Evolutionary conservation across 2,329 filamentous ascomycete species (phyloP).

Genomic region (Exophiala mesophila): DNA sequence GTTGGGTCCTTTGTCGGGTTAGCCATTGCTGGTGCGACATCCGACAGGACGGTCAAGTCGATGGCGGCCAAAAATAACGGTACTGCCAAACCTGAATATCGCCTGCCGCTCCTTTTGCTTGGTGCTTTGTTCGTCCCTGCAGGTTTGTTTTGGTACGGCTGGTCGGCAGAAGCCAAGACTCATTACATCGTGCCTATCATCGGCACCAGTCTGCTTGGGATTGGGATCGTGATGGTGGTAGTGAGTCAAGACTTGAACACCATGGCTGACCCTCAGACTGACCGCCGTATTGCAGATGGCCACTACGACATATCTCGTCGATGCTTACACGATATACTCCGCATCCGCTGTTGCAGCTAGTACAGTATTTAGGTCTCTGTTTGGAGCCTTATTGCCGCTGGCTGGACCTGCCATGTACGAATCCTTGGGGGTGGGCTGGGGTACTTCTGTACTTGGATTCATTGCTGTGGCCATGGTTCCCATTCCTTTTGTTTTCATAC

Average conservation of each 20-base stretch:
- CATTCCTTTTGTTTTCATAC: constrained; percentile 8
- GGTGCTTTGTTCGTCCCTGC: constrained; percentile 23
- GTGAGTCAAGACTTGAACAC: too few relatives aligned
- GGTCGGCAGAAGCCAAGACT: constrained; percentile 26
- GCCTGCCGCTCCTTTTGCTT: constrained; percentile 25
- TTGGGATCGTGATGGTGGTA: constrained; percentile 25
- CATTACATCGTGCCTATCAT: constrained; percentile 34
- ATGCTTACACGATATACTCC: constrained; percentile 53
- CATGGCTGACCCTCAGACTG: too few relatives aligned
- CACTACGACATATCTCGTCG: constrained; percentile 63
- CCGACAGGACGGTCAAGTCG: constrained; percentile 21
- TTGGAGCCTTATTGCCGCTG: constrained; percentile 55
- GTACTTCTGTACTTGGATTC: constrained; percentile 52
- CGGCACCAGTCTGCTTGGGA: constrained; percentile 26
- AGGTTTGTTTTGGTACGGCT: constrained; percentile 32
- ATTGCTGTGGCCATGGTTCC: constrained; percentile 11
- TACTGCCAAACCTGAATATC: constrained; percentile 23
- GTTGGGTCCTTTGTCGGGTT: constrained; percentile 33
- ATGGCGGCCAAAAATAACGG: too few relatives aligned
- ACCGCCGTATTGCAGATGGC: too few relatives aligned
- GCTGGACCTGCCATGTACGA: constrained; percentile 55
- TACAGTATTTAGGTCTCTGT: constrained; percentile 50
- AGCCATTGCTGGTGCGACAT: constrained; percentile 13
- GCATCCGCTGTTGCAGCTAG: constrained; percentile 61
- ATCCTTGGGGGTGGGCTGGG: constrained; percentile 53